phyloP scores from a whole-genome alignment of 2,329 filamentous ascomycete species.

The Penicillium sp. region DNA sequence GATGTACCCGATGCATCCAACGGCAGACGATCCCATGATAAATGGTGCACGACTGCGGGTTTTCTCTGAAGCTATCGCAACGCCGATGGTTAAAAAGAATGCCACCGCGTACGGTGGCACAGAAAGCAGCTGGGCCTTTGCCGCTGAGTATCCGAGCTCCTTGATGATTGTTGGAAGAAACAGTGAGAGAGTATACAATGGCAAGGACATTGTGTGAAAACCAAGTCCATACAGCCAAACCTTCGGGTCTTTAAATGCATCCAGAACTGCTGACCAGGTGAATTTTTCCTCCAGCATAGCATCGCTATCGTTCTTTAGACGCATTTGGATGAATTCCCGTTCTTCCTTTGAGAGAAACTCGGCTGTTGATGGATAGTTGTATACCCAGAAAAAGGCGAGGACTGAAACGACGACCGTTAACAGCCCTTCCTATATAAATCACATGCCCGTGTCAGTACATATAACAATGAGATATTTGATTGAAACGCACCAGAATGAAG shows the following conservation, averaged over 20 bases:
- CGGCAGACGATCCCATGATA: conserved; percentile 56
- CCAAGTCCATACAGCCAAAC: conserved; percentile 23
- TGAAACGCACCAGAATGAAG: conserved; percentile 54
- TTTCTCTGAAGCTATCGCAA: conserved; percentile 58
- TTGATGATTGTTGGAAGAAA: conserved; percentile 48
- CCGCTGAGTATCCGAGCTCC: conserved; percentile 42
- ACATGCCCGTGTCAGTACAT: neutral
- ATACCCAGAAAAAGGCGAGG: conserved; percentile 41
- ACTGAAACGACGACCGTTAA: conserved; percentile 60
- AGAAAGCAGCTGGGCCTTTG: conserved; percentile 54
- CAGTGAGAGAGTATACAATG: conserved; percentile 41
- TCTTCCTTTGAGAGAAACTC: conserved; percentile 50
- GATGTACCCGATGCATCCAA: conserved; percentile 63
- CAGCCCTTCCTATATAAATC: conserved; percentile 58
- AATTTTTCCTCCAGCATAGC: conserved; percentile 68
- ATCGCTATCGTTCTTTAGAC: conserved; percentile 67
- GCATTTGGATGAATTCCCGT: conserved; percentile 58
- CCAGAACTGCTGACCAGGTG: conserved; percentile 63
- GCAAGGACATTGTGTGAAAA: conserved; percentile 58
- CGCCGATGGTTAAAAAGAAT: conserved; percentile 57
- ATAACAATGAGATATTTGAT: neutral
- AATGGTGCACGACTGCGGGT: conserved; percentile 60
- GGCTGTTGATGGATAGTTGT: conserved; percentile 45
- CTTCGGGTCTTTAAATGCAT: conserved; percentile 59
- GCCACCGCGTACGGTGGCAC: conserved; percentile 65